Evolutionary conservation across 139 green algal genomes (phyloP), one percentile per base, ranked within the genome.

Genomic region (Picochlorum costavermella): DNA sequence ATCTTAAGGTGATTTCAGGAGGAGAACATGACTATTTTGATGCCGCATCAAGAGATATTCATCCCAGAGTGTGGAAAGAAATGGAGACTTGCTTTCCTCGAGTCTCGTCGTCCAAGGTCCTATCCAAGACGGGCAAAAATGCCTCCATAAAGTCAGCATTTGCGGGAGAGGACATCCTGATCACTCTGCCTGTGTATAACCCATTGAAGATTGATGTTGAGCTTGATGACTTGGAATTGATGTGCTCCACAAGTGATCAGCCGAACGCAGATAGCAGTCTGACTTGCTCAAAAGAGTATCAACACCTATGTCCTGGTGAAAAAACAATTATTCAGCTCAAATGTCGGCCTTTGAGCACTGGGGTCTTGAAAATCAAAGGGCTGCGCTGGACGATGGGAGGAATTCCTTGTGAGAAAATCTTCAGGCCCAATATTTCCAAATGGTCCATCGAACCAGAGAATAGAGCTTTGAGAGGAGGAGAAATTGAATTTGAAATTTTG

Each of bases 101-200:
- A 25, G 16, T 10, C 3, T 43, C 61, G 46, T 43, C 50, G 30
- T 46, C 56, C 1, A 46, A 30, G 13, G 26, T 30, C 28, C 23
- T 61, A 40, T 8, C 33, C 0, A 17, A 20, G 12, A 13, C 0
- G 25, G 33, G n/a, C 6, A 59, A 59, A 59, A n/a, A 28, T 33
- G 20, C 23, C 28, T 16, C 62, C 13, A 60, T 79, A 69, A 74
- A 72, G 50, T 17, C 61, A 70, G 26, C 81, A 80, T 31, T 77
- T 69, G 43, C 69, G 31, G 89, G 84, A 1, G 89, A 96, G 78
- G 50, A 75, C 5, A 66, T 96, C 20, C 68, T 61, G 4, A 71
- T 96, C 12, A 69, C 81, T 28, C 66, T 96, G 29, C 67, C 83
- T 31, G 73, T 96, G 40, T 64, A 37, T 44, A 96, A 96, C 68